Evolutionary conservation across 257 asterid genomes (phyloP), one percentile per base, ranked within the genome.

Genomic region (Plantago elongata): DNA sequence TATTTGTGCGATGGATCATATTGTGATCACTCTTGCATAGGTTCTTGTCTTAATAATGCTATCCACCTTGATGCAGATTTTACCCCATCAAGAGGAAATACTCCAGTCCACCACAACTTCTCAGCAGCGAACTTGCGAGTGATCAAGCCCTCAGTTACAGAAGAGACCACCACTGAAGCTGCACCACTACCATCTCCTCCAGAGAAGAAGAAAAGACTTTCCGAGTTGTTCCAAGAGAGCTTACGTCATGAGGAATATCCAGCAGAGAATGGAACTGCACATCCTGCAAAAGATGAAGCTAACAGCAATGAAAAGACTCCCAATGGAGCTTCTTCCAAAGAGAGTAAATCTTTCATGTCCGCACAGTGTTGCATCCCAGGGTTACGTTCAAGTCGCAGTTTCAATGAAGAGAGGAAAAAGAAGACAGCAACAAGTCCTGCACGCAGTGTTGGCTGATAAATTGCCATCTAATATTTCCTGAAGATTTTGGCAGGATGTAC

Each of bases 11-110:
- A 4, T 34, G 40, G 40, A 3, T 34, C 8, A 34, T 34, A 3
- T 34, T 34, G 40, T 34, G 40, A 34, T 3, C 40, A 34, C 2
- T 3, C 40, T 34, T 34, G 40, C 40, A 34, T 34, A 7, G 40
- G 4, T 34, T 34, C 40, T 5, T 34, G 5, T 34, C 40, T 34
- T 34, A 5, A 34, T 34, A 34, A 34, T 3, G 40, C 40, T 34
- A 11, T 22, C n/a, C 14, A 10, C 59, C 43, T 27, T 10, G 8
- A 22, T 45, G 75, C 83, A 86, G 95, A 89, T 77, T 84, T 86
- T 62, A 86, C 93, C 13, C 94, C 94, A 38, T 86, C 94, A 9
- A 77, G 79, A 9, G 94, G 94, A 55, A 89, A 58, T 49, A 82
- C 95, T 13, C 97, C 95, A 0, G 79, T 79, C 37, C 87, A 82